phyloP scores from a whole-genome alignment of 768 basidiomycete genomes.

The Pholiota microspora region DNA sequence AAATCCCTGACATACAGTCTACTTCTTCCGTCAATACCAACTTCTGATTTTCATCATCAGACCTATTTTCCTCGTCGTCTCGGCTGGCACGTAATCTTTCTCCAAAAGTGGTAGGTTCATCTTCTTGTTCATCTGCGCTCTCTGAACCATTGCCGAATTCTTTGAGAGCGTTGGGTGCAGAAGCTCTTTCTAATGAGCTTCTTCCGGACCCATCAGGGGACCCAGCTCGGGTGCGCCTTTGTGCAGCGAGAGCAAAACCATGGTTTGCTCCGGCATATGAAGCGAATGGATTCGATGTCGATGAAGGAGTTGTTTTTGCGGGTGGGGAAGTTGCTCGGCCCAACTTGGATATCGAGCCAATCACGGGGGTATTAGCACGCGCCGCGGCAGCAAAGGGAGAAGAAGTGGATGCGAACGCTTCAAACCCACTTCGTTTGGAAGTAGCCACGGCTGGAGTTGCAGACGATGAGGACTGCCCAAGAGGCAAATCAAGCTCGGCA shows the following conservation, averaged over 20 bases:
- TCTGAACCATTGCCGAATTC: slow-evolving; percentile 29
- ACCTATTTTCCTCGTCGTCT: slow-evolving; percentile 51
- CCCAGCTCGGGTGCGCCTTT: slow-evolving; percentile 54
- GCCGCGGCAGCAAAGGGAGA: slow-evolving; percentile 51
- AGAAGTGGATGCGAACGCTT: slow-evolving; percentile 48
- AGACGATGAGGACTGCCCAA: slow-evolving; percentile 21
- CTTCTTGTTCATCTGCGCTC: slow-evolving; percentile 45
- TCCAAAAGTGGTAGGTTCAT: slow-evolving; percentile 49
- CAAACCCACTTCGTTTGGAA: slow-evolving; percentile 47
- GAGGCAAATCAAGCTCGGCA: slow-evolving; percentile 10
- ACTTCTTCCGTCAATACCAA: slow-evolving; percentile 66
- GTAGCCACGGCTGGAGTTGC: slow-evolving; percentile 14
- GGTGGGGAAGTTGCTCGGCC: slow-evolving; percentile 56
- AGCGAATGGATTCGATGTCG: slow-evolving; percentile 53
- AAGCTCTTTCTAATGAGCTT: slow-evolving; percentile 42
- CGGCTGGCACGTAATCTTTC: slow-evolving; percentile 63
- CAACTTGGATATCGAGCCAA: slow-evolving; percentile 40
- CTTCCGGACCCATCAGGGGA: slow-evolving; percentile 45
- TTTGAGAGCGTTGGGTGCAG: slow-evolving; percentile 17
- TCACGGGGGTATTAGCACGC: slow-evolving; percentile 55
- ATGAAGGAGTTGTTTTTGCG: slow-evolving; percentile 38
- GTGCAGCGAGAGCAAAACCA: slow-evolving; percentile 46
- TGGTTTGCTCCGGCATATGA: slow-evolving; percentile 55
- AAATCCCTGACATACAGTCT: slow-evolving; percentile 36
- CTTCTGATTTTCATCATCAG: slow-evolving; percentile 48